phyloP scores from a whole-genome alignment of 75 land plant species.

The Chamaecyparis obtusa region DNA sequence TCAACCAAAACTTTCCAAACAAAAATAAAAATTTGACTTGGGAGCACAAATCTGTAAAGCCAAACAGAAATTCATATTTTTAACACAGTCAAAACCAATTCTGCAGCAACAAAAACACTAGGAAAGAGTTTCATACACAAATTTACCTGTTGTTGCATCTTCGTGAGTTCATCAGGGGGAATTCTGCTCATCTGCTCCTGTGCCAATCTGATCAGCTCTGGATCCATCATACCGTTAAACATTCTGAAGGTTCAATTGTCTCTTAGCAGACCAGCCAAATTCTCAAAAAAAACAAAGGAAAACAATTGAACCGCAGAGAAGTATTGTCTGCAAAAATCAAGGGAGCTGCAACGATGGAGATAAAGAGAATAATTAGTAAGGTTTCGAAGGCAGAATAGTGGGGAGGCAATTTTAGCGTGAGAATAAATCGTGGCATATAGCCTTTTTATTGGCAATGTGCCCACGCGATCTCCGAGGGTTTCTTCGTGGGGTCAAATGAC shows the following conservation, averaged over 20 bases:
- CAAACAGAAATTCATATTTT: background rate
- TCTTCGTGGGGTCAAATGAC: background rate
- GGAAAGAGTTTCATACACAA: background rate
- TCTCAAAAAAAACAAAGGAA: background rate
- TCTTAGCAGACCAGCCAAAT: background rate
- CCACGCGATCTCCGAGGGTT: background rate
- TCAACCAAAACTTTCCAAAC: background rate
- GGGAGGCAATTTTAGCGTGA: background rate
- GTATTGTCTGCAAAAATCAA: background rate
- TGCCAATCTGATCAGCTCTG: conserved; percentile 82
- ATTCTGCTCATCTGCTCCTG: conserved; percentile 97
- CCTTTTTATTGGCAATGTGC: background rate
- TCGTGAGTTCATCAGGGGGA: conserved; percentile 70
- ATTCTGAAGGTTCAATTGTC: background rate
- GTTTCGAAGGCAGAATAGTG: background rate
- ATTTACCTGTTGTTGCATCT: conserved; percentile 82
- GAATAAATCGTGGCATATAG: background rate
- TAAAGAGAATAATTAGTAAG: background rate
- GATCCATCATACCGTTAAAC: conserved; percentile 80
- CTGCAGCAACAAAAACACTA: background rate
- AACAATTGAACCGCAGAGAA: background rate
- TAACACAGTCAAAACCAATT: background rate
- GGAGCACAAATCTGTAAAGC: background rate
- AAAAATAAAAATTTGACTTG: background rate
- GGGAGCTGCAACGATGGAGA: background rate